Base-by-base conservation (phyloP, 1,284 basidiomycete genomes). In the Trametes hirsuta region DNA sequence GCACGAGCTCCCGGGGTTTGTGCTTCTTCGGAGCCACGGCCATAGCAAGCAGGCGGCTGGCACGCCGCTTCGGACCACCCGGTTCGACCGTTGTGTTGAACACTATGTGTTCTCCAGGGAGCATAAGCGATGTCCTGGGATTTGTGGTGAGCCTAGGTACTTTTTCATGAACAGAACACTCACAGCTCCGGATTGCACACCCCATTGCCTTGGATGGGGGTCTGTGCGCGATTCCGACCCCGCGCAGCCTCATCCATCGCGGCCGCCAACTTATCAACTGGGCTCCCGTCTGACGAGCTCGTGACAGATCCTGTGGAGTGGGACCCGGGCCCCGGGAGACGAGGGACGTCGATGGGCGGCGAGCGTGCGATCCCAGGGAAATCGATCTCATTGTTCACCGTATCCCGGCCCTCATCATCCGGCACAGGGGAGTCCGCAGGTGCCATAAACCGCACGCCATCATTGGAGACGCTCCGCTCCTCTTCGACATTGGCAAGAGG, bases 41-140 rank as follows among this genome's bases (percentile, higher is more conserved):
- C 10, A 86, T 78, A 2, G 85, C 82, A 10, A 87, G 71, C 46
- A 88, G 71, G 42, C 78, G 79, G 65, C 84, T 86, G 6, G 85
- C 84, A n/a, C 86, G 82, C 6, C 85, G 81, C 52, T 81, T 80
- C 24, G 83, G 75, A 37, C 81, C 79, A 30, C 81, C 80, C 12
- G 79, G 79, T 66, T 87, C 85, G 4, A 88, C 84, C 3, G 72
- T 73, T 0, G 84, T 80, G 53, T 78, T 78, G 66, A 81, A 85
- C 0, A 86, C 44, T 40, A 87, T 72, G 1, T 55, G 65, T 66
- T 88, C 86, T 4, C 76, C 80, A 8, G 75, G 72, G 18, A 73
- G 64, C 22, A 88, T 73, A 11, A 80, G 62, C 6, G 77, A 72
- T 3, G 73, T 72, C 66, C 84, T 86, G 45, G 18, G 2, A 46